Evolutionary conservation across 2,329 filamentous ascomycete species (phyloP).

Genomic region (Ceratocystis eucalypticola): DNA sequence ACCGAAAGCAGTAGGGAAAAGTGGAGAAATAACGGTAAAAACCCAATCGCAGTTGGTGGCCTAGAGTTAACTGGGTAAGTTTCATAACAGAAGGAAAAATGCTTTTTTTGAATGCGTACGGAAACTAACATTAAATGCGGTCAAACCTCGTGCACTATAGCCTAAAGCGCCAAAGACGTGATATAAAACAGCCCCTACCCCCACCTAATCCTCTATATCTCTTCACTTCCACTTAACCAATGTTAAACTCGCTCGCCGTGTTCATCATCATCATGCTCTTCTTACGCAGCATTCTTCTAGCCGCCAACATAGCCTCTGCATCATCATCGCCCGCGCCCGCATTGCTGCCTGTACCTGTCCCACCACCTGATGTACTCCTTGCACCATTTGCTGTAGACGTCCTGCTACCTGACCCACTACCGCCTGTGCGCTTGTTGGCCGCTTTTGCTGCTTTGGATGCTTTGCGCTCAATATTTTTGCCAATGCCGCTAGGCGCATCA

Average conservation of each 20-base stretch:
- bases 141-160: no score
- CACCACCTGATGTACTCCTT: constrained; percentile 23
- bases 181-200: neutral
- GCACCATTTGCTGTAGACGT: constrained; percentile 16
- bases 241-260: constrained; percentile 53
- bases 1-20: neutral
- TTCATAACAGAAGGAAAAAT: neutral
- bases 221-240: constrained; percentile 33
- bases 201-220: neutral
- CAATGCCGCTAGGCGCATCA: constrained; percentile 76
- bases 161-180: neutral
- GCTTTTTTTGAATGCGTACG: no score
- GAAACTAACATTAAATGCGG: no score
- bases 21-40: neutral
- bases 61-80: no score
- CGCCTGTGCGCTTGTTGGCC: constrained; percentile 24
- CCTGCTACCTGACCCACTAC: constrained; percentile 19
- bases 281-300: constrained; percentile 42
- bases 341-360: constrained; percentile 5
- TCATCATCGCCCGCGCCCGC: constrained; percentile 27
- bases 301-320: constrained; percentile 29
- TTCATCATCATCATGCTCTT: constrained; percentile 53
- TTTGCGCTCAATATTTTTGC: constrained; percentile 39
- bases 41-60: no score
- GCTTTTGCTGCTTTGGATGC: constrained; percentile 28